These are phyloP conservation scores for Gomphus bonarii DNA, from an alignment of 1,284 basidiomycete genomes.

Conservation along the genomic window DNA sequence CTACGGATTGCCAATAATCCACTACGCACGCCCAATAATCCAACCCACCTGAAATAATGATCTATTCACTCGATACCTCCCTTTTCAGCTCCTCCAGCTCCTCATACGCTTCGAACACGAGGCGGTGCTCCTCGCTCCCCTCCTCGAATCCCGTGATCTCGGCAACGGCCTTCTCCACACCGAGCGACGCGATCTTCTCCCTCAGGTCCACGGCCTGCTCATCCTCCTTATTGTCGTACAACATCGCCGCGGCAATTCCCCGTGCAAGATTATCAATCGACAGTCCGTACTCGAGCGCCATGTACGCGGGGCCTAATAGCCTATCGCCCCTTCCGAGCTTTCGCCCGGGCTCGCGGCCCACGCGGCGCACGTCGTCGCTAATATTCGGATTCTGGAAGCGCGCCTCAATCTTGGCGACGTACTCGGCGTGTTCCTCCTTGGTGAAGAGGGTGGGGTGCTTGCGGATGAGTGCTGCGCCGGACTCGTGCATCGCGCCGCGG, in stretches of 20 bases:
- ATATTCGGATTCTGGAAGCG: constrained; percentile 28
- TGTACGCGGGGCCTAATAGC: constrained; percentile 26
- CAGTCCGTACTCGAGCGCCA: constrained; percentile 25
- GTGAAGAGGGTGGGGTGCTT: constrained; percentile 20
- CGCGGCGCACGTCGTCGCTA: constrained; percentile 27
- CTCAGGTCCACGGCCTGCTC: constrained; percentile 24
- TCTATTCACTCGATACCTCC: too few relatives aligned
- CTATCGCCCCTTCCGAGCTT: constrained; percentile 27
- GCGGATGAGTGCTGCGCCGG: constrained; percentile 19
- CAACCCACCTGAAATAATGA: too few relatives aligned
- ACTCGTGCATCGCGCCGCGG: constrained; percentile 19
- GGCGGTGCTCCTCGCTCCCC: constrained; percentile 17
- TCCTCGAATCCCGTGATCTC: constrained; percentile 21
- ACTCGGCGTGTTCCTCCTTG: constrained; percentile 22
- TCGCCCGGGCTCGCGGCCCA: constrained; percentile 28
- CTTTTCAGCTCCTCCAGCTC: constrained; percentile 12
- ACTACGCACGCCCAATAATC: too few relatives aligned
- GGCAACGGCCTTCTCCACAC: constrained; percentile 19
- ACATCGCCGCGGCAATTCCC: constrained; percentile 28
- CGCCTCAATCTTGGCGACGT: constrained; percentile 24
- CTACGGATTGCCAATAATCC: too few relatives aligned
- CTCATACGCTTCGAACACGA: constrained; percentile 19
- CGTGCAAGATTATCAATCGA: constrained; percentile 22
- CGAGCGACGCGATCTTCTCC: constrained; percentile 18
- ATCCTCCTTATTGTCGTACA: constrained; percentile 25